phyloP scores from a whole-genome alignment of 2,329 filamentous ascomycete species.

The Colletotrichum lupini region DNA sequence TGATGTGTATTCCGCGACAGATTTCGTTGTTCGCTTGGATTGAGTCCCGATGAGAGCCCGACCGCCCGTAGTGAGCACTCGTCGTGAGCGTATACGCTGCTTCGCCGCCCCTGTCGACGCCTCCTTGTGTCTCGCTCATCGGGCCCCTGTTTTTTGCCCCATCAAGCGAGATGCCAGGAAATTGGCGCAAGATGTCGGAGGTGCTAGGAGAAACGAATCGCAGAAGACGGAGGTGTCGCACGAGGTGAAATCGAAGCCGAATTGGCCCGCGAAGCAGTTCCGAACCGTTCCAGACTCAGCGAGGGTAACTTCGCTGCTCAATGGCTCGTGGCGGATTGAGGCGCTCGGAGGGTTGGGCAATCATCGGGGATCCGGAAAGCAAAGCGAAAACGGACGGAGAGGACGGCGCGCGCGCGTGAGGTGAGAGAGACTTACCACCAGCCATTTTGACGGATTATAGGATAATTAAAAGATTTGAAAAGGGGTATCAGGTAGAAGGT shows the following conservation, averaged over 20 bases:
- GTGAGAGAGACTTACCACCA: constrained; percentile 52
- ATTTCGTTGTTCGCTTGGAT: constrained; percentile 9
- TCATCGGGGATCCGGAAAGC: constrained; percentile 25
- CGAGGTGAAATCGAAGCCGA: neutral
- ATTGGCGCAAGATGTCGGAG: constrained; percentile 46
- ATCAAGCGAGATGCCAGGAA: constrained; percentile 38
- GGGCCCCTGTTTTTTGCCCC: constrained; percentile 2
- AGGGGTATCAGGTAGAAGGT: constrained; percentile 40
- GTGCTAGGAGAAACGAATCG: neutral
- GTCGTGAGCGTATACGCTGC: neutral
- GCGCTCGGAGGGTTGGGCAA: neutral
- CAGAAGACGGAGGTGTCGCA: neutral
- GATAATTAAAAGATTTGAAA: constrained; percentile 35
- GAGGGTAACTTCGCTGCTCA: constrained; percentile 6
- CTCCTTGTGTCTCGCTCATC: constrained; percentile 7
- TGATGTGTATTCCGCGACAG: neutral
- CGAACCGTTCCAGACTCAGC: neutral
- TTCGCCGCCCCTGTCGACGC: neutral
- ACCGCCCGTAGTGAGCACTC: neutral
- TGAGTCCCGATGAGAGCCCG: neutral
- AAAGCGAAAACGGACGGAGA: neutral
- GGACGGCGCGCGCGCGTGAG: neutral
- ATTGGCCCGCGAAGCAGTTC: neutral
- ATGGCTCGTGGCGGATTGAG: constrained; percentile 19
- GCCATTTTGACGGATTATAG: constrained; percentile 50